Base-by-base conservation (phyloP, 176 grass and related monocot genomes). In the Coix lacrymajobi region DNA sequence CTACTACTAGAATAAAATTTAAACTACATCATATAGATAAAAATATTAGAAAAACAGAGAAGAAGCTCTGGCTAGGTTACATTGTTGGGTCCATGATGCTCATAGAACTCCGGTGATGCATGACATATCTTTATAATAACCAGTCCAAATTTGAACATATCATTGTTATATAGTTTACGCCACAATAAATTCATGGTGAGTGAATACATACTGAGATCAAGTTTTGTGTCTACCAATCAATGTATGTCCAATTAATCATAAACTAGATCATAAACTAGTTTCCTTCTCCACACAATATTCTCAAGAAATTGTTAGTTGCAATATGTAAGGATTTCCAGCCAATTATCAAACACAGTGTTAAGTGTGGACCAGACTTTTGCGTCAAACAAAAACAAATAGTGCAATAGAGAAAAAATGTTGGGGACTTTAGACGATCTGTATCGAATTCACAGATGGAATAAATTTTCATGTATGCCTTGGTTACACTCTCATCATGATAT, bases 331-430 rank as follows among this genome's bases (percentile, higher is more conserved):
- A 2, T 57, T 43, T 57, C 54, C 20, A 57, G 22, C 54, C 54
- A 57, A 57, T 57, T 57, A 57, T 57, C 3, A 57, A 11, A 25
- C 1, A 26, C 25, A 62, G 0, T 5, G 58, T 71, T 8, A 45
- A 72, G 26, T 11, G 41, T 45, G 40, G 11, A 71, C 1, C 25
- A 29, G 40, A 10, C 15, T 71, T 64, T 49, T 76, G n/a, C n/a
- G 46, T 60, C 73, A 76, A 77, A 57, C 37, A 60, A 78, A 67
- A 69, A 58, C 48, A 60, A 77, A 77, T 20, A 60, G 13, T 22
- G 38, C 43, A 31, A 46, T 41, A 39, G 19, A 69, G 11, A 5
- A 62, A 56, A 61, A 43, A 48, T 17, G 5, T 45, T 48, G 29
- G 37, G 61, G 60, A 26, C 20, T 22, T 37, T 48, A 11, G 41